Evolutionary conservation across 1,284 basidiomycete species (phyloP).

Genomic region (Cryptococcus deneoformans): DNA sequence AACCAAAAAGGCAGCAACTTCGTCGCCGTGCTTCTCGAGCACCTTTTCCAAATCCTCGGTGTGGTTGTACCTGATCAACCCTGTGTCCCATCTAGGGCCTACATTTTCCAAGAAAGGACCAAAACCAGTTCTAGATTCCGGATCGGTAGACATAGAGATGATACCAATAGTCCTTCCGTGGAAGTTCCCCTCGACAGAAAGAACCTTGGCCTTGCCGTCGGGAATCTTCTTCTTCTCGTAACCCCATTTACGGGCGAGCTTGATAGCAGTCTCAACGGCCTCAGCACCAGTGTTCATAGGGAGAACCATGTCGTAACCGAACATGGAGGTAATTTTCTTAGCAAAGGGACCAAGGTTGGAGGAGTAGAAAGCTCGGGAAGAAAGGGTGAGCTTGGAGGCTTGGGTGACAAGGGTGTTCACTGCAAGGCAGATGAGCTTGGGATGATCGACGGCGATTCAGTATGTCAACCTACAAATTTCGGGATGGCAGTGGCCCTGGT

Average conservation of each 20-base stretch:
- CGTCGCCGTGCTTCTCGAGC: conserved; percentile 74
- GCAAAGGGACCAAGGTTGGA: conserved; percentile 86
- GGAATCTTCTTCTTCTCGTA: conserved; percentile 82
- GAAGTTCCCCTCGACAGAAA: conserved; percentile 89
- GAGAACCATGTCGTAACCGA: conserved; percentile 92
- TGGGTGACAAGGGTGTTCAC: conserved; percentile 78
- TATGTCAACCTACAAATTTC: conserved; percentile 38
- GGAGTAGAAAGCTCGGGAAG: conserved; percentile 96
- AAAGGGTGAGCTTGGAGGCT: conserved; percentile 86
- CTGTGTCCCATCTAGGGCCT: conserved; percentile 62
- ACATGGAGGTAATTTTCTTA: conserved; percentile 76
- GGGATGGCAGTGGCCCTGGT: conserved; percentile 95
- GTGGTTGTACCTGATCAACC: conserved; percentile 73
- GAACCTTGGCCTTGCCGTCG: conserved; percentile 80
- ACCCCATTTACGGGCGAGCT: conserved; percentile 85
- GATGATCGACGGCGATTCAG: background rate
- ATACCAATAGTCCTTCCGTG: conserved; percentile 91
- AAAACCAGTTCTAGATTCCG: conserved; percentile 80
- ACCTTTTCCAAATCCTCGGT: conserved; percentile 79
- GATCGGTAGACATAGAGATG: conserved; percentile 94
- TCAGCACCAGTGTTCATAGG: conserved; percentile 99
- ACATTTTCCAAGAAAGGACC: conserved; percentile 87
- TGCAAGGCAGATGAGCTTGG: conserved; percentile 38
- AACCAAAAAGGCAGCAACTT: conserved; percentile 89
- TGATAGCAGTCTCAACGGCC: conserved; percentile 84